Conservation (phyloP, 495 filamentous ascomycete species). For the Rostrohypoxylon terebratum region DNA sequence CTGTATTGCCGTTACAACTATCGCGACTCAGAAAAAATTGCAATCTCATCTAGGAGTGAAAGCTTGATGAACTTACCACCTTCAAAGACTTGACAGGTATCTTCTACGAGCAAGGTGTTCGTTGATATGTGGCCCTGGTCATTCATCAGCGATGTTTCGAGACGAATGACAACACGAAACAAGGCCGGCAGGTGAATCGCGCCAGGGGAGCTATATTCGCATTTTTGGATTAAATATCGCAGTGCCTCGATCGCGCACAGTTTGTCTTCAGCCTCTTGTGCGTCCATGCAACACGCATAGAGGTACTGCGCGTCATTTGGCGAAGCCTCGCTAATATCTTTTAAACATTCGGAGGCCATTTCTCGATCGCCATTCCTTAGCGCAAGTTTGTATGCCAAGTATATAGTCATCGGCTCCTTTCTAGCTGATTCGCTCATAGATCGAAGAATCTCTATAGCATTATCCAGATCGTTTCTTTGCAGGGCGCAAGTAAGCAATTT, state of each 20-base stretch:
- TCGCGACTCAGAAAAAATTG: conserved; percentile 38
- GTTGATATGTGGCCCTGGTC: conserved; percentile 44
- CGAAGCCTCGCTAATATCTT: conserved; percentile 40
- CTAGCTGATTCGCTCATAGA: conserved; percentile 69
- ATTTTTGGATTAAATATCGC: conserved; percentile 67
- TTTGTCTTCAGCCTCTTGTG: conserved; percentile 73
- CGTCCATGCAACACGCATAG: conserved; percentile 81
- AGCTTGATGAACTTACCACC: conserved; percentile 59
- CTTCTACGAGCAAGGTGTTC: conserved; percentile 51
- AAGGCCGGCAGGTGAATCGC: conserved; percentile 74
- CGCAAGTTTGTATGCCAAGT: conserved; percentile 80
- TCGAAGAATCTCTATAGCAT: conserved; percentile 66
- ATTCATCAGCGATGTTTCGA: conserved; percentile 68
- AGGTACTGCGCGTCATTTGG: conserved; percentile 68
- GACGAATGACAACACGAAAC: conserved; percentile 70
- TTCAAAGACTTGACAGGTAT: conserved; percentile 73
- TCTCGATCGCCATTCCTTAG: conserved; percentile 67
- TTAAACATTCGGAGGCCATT: conserved; percentile 59
- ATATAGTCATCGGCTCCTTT: conserved; percentile 72
- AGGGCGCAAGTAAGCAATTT: conserved; percentile 77
- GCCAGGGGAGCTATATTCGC: conserved; percentile 61
- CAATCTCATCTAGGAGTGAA: not conserved
- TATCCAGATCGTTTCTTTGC: conserved; percentile 62
- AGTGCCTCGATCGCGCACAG: conserved; percentile 67
- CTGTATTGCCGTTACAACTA: conserved; percentile 61